These are phyloP conservation scores for Boechera divaricarpa DNA, from an alignment of 345 rosid genomes.

Conservation along the genomic window DNA sequence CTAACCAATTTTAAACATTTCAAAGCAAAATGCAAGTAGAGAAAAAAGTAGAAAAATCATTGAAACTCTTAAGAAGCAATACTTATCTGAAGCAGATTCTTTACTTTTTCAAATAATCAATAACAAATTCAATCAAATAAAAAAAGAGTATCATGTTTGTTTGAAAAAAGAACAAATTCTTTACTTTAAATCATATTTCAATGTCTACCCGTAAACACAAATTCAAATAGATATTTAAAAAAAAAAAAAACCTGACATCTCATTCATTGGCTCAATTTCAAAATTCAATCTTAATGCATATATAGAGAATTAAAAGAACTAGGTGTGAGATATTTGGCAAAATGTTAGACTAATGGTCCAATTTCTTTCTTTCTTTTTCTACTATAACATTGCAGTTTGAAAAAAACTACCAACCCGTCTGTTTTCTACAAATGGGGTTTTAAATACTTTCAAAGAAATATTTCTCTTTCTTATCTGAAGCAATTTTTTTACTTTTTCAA, in stretches of 20 bases:
- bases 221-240: not conserved
- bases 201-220: not conserved
- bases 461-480: not conserved
- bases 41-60: too few species aligned
- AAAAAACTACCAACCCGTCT: conserved; percentile 49
- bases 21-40: not conserved
- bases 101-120: too few species aligned
- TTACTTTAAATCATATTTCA: not conserved
- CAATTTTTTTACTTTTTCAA: too few species aligned
- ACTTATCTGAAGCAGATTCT: too few species aligned
- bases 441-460: conserved; percentile 37
- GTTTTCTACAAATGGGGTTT: conserved; percentile 53
- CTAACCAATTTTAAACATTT: not conserved
- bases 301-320: conserved; percentile 21
- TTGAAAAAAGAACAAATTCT: too few species aligned
- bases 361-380: conserved; percentile 41
- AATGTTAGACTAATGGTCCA: conserved; percentile 52
- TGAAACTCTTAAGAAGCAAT: too few species aligned
- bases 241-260: not conserved
- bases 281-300: conserved; percentile 17
- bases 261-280: conserved; percentile 18
- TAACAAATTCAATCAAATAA: too few species aligned
- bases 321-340: conserved; percentile 39
- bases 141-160: too few species aligned
- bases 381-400: conserved; percentile 44